These are phyloP conservation scores for Thraustochytrium striatum DNA, from an alignment of 352 stramenopile genomes.

Conservation along the genomic window DNA sequence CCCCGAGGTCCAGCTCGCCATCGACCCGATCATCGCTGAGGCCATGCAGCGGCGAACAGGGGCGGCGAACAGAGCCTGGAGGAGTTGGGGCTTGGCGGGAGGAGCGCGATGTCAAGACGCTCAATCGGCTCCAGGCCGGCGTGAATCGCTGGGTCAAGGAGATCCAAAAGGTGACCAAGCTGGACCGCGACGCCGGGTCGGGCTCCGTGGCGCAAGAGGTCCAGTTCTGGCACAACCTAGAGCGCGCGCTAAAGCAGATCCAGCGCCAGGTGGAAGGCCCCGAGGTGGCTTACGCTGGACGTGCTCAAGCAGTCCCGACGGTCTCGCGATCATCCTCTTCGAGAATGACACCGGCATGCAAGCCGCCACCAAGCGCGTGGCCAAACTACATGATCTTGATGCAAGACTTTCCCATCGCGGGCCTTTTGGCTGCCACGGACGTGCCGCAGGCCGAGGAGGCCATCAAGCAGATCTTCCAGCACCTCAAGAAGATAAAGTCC, in stretches of 20 bases:
- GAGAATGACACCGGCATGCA: conserved; percentile 78
- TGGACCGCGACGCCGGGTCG: conserved; percentile 69
- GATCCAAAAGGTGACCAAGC: conserved; percentile 84
- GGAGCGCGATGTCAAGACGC: conserved; percentile 52
- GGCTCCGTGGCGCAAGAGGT: conserved; percentile 84
- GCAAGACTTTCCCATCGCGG: conserved; percentile 45
- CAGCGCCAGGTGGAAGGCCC: conserved; percentile 68
- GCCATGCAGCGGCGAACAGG: conserved; percentile 61
- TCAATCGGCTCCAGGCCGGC: conserved; percentile 59
- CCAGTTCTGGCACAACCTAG: conserved; percentile 88
- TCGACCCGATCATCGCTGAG: conserved; percentile 75
- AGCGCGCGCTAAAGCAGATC: conserved; percentile 73
- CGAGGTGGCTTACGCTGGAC: conserved; percentile 81
- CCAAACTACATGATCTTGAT: conserved; percentile 71
- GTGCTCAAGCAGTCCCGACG: conserved; percentile 83
- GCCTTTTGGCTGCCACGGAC: conserved; percentile 34
- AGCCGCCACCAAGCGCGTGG: conserved; percentile 72
- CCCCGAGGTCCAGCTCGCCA: conserved; percentile 78
- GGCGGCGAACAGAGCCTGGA: conserved; percentile 53
- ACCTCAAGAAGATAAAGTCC: conserved; percentile 81
- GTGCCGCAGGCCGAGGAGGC: conserved; percentile 17
- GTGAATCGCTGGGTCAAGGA: conserved; percentile 92
- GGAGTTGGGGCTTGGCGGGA: conserved; percentile 53
- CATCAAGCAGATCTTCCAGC: conserved; percentile 54
- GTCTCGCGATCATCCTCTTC: conserved; percentile 81